phyloP scores from a whole-genome alignment of 495 filamentous ascomycete species.

The Tetracladium setigerum region DNA sequence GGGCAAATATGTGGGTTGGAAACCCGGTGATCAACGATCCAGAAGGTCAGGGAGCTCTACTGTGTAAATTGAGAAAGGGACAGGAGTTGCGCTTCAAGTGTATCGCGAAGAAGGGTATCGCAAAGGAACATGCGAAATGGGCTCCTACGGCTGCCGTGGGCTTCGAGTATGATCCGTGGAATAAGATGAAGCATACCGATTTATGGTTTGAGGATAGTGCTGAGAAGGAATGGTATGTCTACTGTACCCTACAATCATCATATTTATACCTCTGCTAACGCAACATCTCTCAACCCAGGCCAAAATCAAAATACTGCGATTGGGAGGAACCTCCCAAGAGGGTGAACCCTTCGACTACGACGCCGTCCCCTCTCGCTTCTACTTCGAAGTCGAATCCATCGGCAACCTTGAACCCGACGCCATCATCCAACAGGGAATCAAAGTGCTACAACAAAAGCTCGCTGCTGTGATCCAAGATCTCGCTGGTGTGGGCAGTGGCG shows the following conservation, averaged over 20 bases:
- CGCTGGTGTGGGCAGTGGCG: slow-evolving; percentile 36
- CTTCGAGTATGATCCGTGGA: slow-evolving; percentile 97
- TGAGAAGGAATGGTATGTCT: slow-evolving; percentile 76
- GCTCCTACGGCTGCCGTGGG: slow-evolving; percentile 83
- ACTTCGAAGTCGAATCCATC: slow-evolving; percentile 85
- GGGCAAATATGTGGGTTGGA: slow-evolving; percentile 66
- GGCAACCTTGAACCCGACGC: slow-evolving; percentile 80
- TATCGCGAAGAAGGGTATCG: slow-evolving; percentile 95
- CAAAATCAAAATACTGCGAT: slow-evolving; percentile 71
- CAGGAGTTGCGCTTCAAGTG: slow-evolving; percentile 86
- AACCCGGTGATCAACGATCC: slow-evolving; percentile 83
- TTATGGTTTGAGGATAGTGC: slow-evolving; percentile 91
- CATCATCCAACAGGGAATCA: slow-evolving; percentile 83
- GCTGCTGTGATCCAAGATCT: slow-evolving; percentile 76
- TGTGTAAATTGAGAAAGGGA: slow-evolving; percentile 79
- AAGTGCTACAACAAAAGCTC: slow-evolving; percentile 82
- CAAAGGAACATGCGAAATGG: slow-evolving; percentile 99
- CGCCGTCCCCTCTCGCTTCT: slow-evolving; percentile 75
- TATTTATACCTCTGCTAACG: slow-evolving; percentile 2
- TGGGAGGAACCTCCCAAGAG: slow-evolving; percentile 82
- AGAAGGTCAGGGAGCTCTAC: slow-evolving; percentile 69
- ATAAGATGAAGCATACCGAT: slow-evolving; percentile 81
- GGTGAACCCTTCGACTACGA: slow-evolving; percentile 86
- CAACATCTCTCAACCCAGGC: slow-evolving; percentile 45
- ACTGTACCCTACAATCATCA: background rate